Evolutionary conservation across 352 stramenopile genomes (phyloP), one percentile per base, ranked within the genome.

Genomic region (Phytophthora pseudosyringae): DNA sequence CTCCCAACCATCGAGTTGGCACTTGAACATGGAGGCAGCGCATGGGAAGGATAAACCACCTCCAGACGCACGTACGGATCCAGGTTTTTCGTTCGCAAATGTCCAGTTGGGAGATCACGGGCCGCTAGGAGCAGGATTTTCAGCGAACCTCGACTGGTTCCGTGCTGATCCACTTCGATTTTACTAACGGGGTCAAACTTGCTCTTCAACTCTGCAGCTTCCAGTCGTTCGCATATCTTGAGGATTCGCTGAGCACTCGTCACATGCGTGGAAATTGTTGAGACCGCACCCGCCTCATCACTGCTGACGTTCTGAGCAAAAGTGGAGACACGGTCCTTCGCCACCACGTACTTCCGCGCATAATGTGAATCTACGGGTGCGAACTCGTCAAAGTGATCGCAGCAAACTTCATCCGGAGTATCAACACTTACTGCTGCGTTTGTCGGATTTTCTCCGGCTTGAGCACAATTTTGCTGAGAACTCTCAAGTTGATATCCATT

Each of bases 41-140:
- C 69, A 29, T 69, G 79, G 11, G 32, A 61, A 15, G 80, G 78
- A 52, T 90, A 91, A 3, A 90, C 70, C n/a, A 92, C 64, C 49
- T 90, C 78, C 2, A 92, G 25, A 26, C 64, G 71, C 16, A 90
- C 83, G 55, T 90, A 90, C 13, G 83, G 81, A 45, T 92, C 83
- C 29, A 90, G 46, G 45, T 88, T 92, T 65, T 92, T 90, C 3
- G 81, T 91, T 4, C 80, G 54, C 13, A 92, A 69, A 51, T 92
- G 83, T 3, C 75, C 48, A 7, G 77, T 90, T 26, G 81, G 81
- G 8, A 92, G 67, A 32, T 90, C 82, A 4, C 81, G 69, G 0
- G 78, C 83, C 1, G 71, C 62, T 64, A 80, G 75, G 2, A 92
- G 49, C 28, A 81, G 28, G 7, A 91, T 62, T 49, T 89, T 89